Evolutionary conservation across 108 stramenopile species (phyloP), one percentile per base, ranked within the genome.

Genomic region (Fragilariopsis cylindrus): DNA sequence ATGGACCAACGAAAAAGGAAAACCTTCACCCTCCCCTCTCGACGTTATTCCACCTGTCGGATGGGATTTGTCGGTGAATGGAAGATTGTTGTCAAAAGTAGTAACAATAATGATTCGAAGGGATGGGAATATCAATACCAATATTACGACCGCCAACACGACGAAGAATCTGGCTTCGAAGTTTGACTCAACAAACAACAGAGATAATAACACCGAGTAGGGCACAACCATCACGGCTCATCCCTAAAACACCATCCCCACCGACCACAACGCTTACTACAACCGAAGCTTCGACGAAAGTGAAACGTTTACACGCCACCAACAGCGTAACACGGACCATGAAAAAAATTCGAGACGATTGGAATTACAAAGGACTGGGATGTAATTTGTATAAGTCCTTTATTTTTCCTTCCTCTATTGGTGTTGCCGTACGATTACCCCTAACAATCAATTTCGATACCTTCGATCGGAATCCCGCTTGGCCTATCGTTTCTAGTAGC

Each of bases 291-390:
- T 9, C 3, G 43, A 9, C 40, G 7, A 7, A 44, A 3, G 30
- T 30, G 0, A 30, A 30, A 30, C 30, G 30, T 0, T 30, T 30
- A 30, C 30, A 30, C 30, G n/a, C 6, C n/a, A 63, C 39, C 43
- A 63, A 43, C 57, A n/a, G 57, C n/a, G 4, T 67, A 11, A 21
- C 42, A 21, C 55, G 76, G 44, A 58, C 41, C 16, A 47, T 76
- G n/a, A 68, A 65, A 21, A 44, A 56, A 1, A 60, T 90, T 1
- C 74, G 63, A 39, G 84, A 88, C 56, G 83, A 86, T 55, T 93
- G 72, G 69, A 91, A 86, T 56, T 93, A 91, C 74, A 91, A 91
- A 76, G 92, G 92, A 8, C 87, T 87, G n/a, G 86, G 88, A 2
- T 73, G 82, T 60, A 67, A 80, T 8, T 71, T 93, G 16, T 85